Percentiles rank a stretch among this genome's conserved stretches.
phyloP scores from a whole-genome alignment of 2,329 filamentous ascomycete genomes.

The Fusarium abutilonis region DNA sequence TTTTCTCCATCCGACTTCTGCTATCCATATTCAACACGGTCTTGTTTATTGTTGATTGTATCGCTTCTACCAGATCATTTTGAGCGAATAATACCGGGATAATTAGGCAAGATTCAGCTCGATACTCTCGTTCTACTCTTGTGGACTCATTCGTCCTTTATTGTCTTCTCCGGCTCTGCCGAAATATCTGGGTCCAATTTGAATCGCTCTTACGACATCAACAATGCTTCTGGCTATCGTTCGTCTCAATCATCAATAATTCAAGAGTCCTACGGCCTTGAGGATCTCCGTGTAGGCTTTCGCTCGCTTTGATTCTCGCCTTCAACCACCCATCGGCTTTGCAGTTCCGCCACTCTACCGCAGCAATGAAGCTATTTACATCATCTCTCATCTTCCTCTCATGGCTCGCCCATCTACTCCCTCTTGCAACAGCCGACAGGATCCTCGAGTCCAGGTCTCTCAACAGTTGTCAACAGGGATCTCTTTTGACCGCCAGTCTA shows the following conservation, averaged over 20 bases:
- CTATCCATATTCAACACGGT: not conserved
- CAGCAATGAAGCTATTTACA: conserved; percentile 26
- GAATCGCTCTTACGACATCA: not conserved
- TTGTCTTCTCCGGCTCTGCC: not conserved
- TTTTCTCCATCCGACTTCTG: conserved; percentile 7
- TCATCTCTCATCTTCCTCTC: conserved; percentile 20
- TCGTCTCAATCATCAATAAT: conserved; percentile 1
- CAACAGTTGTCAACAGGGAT: conserved; percentile 83
- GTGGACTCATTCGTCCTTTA: not conserved
- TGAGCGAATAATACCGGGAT: not conserved
- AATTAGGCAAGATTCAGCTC: not conserved
- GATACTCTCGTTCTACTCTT: conserved; percentile 12
- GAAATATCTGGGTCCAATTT: conserved; percentile 11
- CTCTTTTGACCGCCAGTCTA: conserved; percentile 84
- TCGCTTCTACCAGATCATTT: not conserved
- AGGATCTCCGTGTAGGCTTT: not conserved
- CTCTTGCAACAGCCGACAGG: conserved; percentile 60
- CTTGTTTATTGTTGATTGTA: not conserved
- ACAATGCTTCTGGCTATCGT: not conserved
- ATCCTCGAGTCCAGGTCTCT: conserved; percentile 84
- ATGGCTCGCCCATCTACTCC: conserved; percentile 21
- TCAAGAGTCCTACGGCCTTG: not conserved
- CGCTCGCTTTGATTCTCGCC: no score
- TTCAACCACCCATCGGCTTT: no score
- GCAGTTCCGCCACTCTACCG: not conserved